phyloP scores from a whole-genome alignment of 2,329 filamentous ascomycete species.

The Hymenoscyphus repandus region DNA sequence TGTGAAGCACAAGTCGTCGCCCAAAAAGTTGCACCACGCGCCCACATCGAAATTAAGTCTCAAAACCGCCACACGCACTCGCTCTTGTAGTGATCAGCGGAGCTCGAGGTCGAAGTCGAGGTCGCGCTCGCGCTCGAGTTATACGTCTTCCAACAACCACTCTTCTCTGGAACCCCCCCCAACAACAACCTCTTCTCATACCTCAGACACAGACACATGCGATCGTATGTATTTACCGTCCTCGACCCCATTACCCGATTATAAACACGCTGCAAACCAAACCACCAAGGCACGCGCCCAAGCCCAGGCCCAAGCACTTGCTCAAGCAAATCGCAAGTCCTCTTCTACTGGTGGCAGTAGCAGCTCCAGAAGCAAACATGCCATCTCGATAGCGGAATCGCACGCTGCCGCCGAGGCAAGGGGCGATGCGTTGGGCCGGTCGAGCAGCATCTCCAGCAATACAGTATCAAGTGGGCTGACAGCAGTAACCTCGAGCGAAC shows the following conservation, averaged over 20 bases:
- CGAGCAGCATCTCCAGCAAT: slow-evolving; percentile 27
- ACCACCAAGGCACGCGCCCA: slow-evolving; percentile 23
- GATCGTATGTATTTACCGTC: slow-evolving; percentile 29
- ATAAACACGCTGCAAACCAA: slow-evolving; percentile 28
- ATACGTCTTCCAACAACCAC: no score
- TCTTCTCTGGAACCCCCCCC: slow-evolving; percentile 4
- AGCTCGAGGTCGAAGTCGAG: slow-evolving; percentile 3
- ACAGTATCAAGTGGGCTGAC: slow-evolving; percentile 28
- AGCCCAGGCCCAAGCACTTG: slow-evolving; percentile 14
- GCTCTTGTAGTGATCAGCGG: no score
- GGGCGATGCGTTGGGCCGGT: slow-evolving; percentile 21
- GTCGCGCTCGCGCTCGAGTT: no score
- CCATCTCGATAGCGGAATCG: slow-evolving; percentile 21
- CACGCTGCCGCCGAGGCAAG: slow-evolving; percentile 16
- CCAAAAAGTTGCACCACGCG: not conserved
- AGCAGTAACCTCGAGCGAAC: slow-evolving; percentile 24
- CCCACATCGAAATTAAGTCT: no score
- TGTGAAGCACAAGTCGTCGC: not conserved
- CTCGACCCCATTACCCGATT: slow-evolving; percentile 27
- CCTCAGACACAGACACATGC: slow-evolving; percentile 9
- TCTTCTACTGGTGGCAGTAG: slow-evolving; percentile 14
- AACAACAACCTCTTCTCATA: not conserved
- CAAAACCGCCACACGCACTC: no score
- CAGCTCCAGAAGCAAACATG: slow-evolving; percentile 26
- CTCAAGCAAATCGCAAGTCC: slow-evolving; percentile 21